A percentile compares a stretch with the other conserved stretches of the same genome.
Conservation (phyloP, 2,329 filamentous ascomycete species). For the Lachnellula subtilissima region DNA sequence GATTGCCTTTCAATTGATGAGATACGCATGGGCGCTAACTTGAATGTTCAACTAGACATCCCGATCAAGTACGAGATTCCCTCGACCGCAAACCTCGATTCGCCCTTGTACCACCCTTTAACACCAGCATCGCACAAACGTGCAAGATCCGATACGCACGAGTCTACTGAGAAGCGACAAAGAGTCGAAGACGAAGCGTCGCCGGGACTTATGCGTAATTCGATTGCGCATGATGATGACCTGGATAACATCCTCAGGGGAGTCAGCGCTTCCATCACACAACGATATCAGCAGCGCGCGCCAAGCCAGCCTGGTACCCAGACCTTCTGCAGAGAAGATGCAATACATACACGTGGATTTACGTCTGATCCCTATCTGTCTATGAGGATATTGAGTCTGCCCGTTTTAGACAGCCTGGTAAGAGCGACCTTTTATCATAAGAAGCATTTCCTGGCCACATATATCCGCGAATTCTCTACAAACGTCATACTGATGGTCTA, state of each 20-base stretch:
- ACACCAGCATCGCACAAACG: background rate
- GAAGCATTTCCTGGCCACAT: too few relatives aligned
- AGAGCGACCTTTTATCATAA: conserved; percentile 18
- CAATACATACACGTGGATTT: conserved; percentile 1
- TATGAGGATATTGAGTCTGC: conserved; percentile 54
- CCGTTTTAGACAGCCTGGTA: conserved; percentile 58
- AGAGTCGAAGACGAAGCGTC: background rate
- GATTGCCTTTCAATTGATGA: too few relatives aligned
- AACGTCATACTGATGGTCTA: conserved; percentile 7
- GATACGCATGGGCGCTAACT: too few relatives aligned
- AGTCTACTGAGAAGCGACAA: background rate
- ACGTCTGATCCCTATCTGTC: conserved; percentile 27
- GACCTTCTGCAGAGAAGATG: background rate
- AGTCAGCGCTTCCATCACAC: background rate
- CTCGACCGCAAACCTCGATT: background rate
- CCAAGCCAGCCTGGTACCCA: background rate
- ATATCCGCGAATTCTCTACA: background rate
- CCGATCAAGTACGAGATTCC: background rate
- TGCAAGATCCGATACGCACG: background rate
- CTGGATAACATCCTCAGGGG: background rate
- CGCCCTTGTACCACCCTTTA: background rate
- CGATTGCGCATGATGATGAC: background rate
- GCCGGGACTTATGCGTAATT: too few relatives aligned
- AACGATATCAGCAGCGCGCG: background rate
- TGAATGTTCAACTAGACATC: background rate